phyloP scores from a whole-genome alignment of 2,329 filamentous ascomycete genomes.

The Penicillium expansum region DNA sequence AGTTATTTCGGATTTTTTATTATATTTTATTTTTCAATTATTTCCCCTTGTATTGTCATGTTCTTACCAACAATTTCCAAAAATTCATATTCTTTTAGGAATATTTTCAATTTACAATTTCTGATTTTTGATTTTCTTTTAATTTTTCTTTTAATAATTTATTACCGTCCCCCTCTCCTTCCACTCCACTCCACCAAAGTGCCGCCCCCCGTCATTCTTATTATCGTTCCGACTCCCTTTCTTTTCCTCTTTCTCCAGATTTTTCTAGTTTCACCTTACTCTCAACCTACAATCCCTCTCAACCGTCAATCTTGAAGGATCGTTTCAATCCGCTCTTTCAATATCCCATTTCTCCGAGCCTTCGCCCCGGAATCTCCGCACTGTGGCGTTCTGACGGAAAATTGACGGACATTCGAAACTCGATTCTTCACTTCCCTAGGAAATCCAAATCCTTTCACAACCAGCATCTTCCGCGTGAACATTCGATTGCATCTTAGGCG shows the following conservation, averaged over 20 bases:
- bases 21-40: slow-evolving; percentile 1
- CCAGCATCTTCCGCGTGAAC: slow-evolving; percentile 6
- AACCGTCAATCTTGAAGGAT: slow-evolving; percentile 2
- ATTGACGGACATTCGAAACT: slow-evolving; percentile 11
- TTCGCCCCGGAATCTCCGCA: slow-evolving; percentile 16
- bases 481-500: slow-evolving; percentile 21
- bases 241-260: slow-evolving; percentile 11
- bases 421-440: slow-evolving; percentile 8
- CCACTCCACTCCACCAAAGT: slow-evolving; percentile 22
- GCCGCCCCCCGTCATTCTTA: slow-evolving; percentile 30
- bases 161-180: slow-evolving; percentile 25
- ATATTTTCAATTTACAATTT: slow-evolving; percentile 24
- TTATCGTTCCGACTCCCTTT: slow-evolving; percentile 25
- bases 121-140: slow-evolving; percentile 1
- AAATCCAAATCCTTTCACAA: slow-evolving; percentile 3
- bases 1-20: slow-evolving; percentile 11
- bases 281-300: not conserved
- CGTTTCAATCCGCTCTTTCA: slow-evolving; percentile 20
- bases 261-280: slow-evolving; percentile 1
- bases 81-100: slow-evolving; percentile 13
- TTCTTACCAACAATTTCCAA: slow-evolving; percentile 9
- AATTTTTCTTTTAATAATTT: slow-evolving; percentile 21
- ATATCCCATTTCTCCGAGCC: slow-evolving; percentile 5
- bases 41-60: slow-evolving; percentile 15
- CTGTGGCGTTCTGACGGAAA: slow-evolving; percentile 19